Base-by-base conservation (phyloP, 805 yeast species). In the Kodamaea kaohsiungensis region DNA sequence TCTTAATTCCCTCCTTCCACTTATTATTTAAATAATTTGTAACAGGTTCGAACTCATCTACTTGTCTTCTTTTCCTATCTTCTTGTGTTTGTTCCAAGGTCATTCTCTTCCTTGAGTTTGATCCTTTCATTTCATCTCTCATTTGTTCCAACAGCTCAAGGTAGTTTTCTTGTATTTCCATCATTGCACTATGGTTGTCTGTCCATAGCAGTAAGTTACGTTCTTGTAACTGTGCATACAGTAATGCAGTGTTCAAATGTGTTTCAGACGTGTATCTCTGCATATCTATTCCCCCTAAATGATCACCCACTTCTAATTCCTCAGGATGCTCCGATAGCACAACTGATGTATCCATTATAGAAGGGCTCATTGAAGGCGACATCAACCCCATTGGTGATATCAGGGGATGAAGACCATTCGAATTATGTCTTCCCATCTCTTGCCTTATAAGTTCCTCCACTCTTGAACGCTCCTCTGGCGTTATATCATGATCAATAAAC, bases 1-100 rank as follows among this genome's bases (percentile, higher is more conserved):
- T 59, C 53, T 72, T 70, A 25, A 84, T 64, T 22, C 78, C 80
- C 7, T 79, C 81, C 45, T 67, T 70, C 87, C 88, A 83, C 59
- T 81, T 69, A 8, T 73, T 69, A n/a, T 69, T 65, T 52, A 82
- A 67, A 54, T 78, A 79, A 33, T 74, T 76, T 52, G 77, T 63
- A 22, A 75, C 71, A 0, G 84, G 82, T 57, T 71, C 69, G 53
- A 55, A 51, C 49, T 57, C 59, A 50, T 57, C 59, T 3, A 60
- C 30, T 64, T 84, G 85, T 48, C 75, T 61, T 33, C 63, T 65
- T 57, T 78, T 73, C 19, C 90, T 65, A 19, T 67, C 68, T 10
- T 50, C 56, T 46, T 78, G 74, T 13, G 82, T 53, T 4, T 77
- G 81, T 5, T 79, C 79, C 7, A 82, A 67, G 46, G 65, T 69